Base-by-base conservation (phyloP, 129 eudicot species). In the Heracleum sosnowskyi region DNA sequence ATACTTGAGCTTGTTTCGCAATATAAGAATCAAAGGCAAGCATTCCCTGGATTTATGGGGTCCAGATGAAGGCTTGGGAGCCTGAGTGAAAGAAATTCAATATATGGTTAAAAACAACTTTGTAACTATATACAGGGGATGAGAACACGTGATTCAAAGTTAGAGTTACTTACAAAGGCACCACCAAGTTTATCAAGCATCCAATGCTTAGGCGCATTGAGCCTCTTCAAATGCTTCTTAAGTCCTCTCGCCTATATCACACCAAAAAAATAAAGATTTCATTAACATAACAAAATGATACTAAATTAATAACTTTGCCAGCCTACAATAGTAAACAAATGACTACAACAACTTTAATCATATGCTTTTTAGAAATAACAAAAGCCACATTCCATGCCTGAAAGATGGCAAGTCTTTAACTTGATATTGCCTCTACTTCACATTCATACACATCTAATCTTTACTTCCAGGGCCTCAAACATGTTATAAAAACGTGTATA, bases 171-270 rank as follows among this genome's bases (percentile, higher is more conserved):
- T 80, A 87, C 91, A 78, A 87, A 87, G 29, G 91, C 91, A 74
- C 91, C 91, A 64, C 91, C 91, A 26, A 87, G 91, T 75, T 87
- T 87, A 70, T 87, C 91, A 53, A 87, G 86, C 91, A 87, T 85
- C 91, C 88, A 87, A 82, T 85, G 91, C 77, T 85, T 85, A 4
- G 91, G 91, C 85, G 89, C 87, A 86, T 86, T 86, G 57, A 84
- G 80, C 87, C 87, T 80, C 84, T 84, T 84, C 87, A 82, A 62
- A 64, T 86, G 89, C 40, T 87, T 87, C 86, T 87, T 87, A 86
- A 87, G 81, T 29, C 91, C 91, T 78, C 91, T 80, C 26, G 91
- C 91, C 91, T 87, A 17, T 28, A 76, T 44, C 28, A 66, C 51
- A 45, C 24, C 28, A 69, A 0, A 71, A 34, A 60, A 18, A 18